phyloP scores from a whole-genome alignment of 1,284 basidiomycete genomes.

The Sutorius eximius region DNA sequence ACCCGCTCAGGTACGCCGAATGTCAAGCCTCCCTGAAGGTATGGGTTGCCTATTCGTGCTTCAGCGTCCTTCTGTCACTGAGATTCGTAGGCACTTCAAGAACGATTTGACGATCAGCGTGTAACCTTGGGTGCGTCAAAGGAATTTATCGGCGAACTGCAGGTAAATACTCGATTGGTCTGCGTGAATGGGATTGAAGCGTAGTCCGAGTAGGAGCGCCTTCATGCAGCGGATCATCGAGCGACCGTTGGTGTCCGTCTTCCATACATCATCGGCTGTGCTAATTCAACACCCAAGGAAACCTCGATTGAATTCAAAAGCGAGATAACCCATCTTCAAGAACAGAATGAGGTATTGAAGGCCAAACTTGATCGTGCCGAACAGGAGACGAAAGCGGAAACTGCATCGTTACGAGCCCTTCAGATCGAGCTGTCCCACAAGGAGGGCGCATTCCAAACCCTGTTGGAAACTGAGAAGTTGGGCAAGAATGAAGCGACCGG shows the following conservation, averaged over 20 bases:
- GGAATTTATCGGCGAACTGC: slow-evolving; percentile 53
- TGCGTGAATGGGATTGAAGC: not conserved
- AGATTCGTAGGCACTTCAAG: slow-evolving; percentile 47
- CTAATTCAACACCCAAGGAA: slow-evolving; percentile 22
- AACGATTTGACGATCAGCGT: slow-evolving; percentile 59
- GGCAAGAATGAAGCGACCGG: slow-evolving; percentile 20
- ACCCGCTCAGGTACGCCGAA: slow-evolving; percentile 22
- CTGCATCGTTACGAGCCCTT: slow-evolving; percentile 15
- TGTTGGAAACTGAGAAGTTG: slow-evolving; percentile 26
- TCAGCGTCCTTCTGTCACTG: not conserved
- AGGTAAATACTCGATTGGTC: slow-evolving; percentile 37
- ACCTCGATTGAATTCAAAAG: slow-evolving; percentile 11
- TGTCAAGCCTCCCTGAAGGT: slow-evolving; percentile 37
- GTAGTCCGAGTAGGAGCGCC: slow-evolving; percentile 17
- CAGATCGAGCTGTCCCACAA: slow-evolving; percentile 29
- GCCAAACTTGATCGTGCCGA: slow-evolving; percentile 15
- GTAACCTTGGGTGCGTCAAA: slow-evolving; percentile 51
- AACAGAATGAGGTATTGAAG: slow-evolving; percentile 24
- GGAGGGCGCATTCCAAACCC: slow-evolving; percentile 26
- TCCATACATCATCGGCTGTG: not conserved
- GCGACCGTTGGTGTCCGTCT: slow-evolving; percentile 13
- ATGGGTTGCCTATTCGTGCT: not conserved
- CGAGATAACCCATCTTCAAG: slow-evolving; percentile 22
- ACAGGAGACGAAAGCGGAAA: slow-evolving; percentile 15
- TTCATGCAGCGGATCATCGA: slow-evolving; percentile 20